Percentiles rank a stretch among this genome's conserved stretches.
phyloP scores from a whole-genome alignment of 192 early-diverging fungal species.

The Lunasporangiospora selenospora region DNA sequence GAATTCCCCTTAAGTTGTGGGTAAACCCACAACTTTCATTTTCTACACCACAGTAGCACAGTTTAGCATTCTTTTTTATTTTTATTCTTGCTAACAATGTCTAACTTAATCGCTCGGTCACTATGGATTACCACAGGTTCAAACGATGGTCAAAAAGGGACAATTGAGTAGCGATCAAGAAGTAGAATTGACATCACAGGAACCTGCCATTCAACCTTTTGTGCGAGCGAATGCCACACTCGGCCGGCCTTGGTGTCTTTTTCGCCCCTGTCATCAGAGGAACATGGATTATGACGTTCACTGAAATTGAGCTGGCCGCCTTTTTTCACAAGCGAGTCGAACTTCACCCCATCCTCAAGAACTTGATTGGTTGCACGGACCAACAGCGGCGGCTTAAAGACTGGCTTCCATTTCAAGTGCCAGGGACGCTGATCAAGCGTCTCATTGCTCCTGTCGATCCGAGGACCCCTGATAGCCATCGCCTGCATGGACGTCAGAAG shows the following conservation, averaged over 20 bases:
- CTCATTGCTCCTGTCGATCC: constrained; percentile 12
- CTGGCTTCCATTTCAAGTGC: constrained; percentile 4
- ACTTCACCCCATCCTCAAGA: constrained; percentile 4
- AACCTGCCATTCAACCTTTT: constrained; percentile 14
- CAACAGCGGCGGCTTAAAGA: not conserved
- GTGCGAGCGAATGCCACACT: constrained; percentile 6
- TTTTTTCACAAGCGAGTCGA: constrained; percentile 7
- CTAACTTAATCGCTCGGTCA: not conserved
- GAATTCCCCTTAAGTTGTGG: no score
- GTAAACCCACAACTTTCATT: no score
- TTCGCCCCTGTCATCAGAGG: constrained; percentile 8
- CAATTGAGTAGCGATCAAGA: not conserved
- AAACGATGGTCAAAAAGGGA: constrained; percentile 10
- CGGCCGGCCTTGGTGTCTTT: not conserved
- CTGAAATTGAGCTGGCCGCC: not conserved
- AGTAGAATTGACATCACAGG: not conserved
- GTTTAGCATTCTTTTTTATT: constrained; percentile 4
- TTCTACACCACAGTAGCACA: no score
- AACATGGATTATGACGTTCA: constrained; percentile 5
- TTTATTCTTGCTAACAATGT: constrained; percentile 5
- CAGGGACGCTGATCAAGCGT: constrained; percentile 4
- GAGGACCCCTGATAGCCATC: not conserved
- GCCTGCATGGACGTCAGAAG: constrained; percentile 11
- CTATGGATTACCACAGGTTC: constrained; percentile 5
- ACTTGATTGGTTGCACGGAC: constrained; percentile 4